Evolutionary conservation across 768 basidiomycete species (phyloP), one percentile per base, ranked within the genome.

Genomic region (Daedalea quercina): DNA sequence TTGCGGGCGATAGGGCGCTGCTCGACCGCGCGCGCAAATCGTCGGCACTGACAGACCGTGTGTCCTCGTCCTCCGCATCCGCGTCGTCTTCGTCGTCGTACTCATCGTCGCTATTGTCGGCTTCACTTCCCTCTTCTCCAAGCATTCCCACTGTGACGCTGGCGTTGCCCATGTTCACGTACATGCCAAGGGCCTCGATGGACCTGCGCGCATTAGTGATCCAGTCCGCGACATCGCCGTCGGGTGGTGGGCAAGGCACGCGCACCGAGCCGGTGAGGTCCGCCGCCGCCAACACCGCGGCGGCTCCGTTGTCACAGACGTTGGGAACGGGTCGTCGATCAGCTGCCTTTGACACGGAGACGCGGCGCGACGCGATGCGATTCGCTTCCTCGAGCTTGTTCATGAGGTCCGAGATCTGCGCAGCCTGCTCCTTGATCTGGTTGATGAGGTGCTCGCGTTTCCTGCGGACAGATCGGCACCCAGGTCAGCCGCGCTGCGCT

Each of bases 401-500:
- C 83, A 89, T 88, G 44, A 90, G 71, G 24, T 79, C 76, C 64
- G 82, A 76, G 40, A 90, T 91, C 67, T 85, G 78, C 9, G 78
- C 72, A 11, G 86, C 86, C 60, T 90, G 87, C 37, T 82, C 76
- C 40, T 81, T 81, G 54, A 91, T 90, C 67, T 89, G 76, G 54
- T 78, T 82, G 50, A 90, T 73, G n/a, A 91, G 75, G 59, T 84
- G 75, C 61, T 90, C 89, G 13, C 89, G 85, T 75, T 90, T 90
- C 37, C 88, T 91, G 54, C 22, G 42, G 33, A 34, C 52, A 41
- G 50, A 43, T 13, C 31, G 31, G 8, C 34, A 11, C 46, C 3
- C 4, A 25, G 41, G 44, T 13, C 20, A 22, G 22, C 22, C 13
- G 50, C 34, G 48, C 15, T 6, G 41, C 25, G n/a, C 3, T 46